Base-by-base conservation (phyloP, 148 eudicot species). In the Cornus suecica region DNA sequence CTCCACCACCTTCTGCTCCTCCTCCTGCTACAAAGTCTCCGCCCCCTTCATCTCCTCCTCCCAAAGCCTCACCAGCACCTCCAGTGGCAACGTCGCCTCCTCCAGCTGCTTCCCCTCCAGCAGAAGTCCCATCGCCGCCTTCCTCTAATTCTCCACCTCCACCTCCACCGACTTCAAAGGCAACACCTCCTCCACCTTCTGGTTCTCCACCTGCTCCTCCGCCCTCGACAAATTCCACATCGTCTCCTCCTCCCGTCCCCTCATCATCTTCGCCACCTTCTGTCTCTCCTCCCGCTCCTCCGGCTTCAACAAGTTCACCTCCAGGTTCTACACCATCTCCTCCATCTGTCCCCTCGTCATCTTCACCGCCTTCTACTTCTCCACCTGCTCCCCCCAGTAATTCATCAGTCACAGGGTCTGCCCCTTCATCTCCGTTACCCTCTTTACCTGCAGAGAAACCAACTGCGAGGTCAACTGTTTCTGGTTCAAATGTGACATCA, bases 381-480 rank as follows among this genome's bases (percentile, higher is more conserved):
- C 20, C 97, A 69, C 69, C 88, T 54, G 56, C 84, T 45, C 81
- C 80, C 68, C 62, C 79, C 32, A 79, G 26, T 31, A 84, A 80
- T 77, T 62, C 83, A 42, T 62, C 84, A 0, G 18, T 16, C 24
- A 67, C 66, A 74, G 78, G 75, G 67, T 41, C 56, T 67, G 65
- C 73, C 22, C 75, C 78, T n/a, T 60, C 31, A 62, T 26, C 80
- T 51, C 73, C 79, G 10, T 67, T 58, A 64, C 82, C 78, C 48
- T 69, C 84, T 31, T 14, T 23, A 0, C 86, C 86, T 48, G 31
- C 83, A 0, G 84, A 65, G 73, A 74, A 81, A 42, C 82, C 97
- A 68, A 76, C 89, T 15, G 78, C 88, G 78, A 83, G 69, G 77
- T 69, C 89, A 52, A 72, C 84, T 16, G 69, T 83, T 41, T 34